phyloP scores from a whole-genome alignment of 306 rosid species.

The Vicia villosa region DNA sequence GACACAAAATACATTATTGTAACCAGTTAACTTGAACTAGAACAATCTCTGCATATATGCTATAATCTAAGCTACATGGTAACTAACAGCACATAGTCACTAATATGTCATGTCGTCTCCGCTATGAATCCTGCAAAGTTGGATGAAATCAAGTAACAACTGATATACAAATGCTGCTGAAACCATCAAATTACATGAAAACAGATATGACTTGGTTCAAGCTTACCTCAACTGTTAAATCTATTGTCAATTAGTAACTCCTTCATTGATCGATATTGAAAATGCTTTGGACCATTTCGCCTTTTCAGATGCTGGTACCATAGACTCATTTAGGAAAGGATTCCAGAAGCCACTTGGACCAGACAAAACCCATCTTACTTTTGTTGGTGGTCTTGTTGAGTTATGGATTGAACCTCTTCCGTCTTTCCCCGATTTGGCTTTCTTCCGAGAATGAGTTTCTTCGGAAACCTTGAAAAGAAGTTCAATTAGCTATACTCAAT shows the following conservation, averaged over 20 bases:
- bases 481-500: constrained; percentile 15
- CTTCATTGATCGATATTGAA: constrained; percentile 36
- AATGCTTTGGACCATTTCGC: constrained; percentile 67
- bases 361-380: constrained; percentile 66
- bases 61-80: constrained; percentile 12
- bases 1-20: constrained; percentile 14
- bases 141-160: constrained; percentile 11
- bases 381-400: constrained; percentile 48
- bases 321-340: constrained; percentile 44
- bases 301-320: constrained; percentile 52
- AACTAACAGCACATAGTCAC: neutral
- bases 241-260: constrained; percentile 3
- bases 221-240: constrained; percentile 34
- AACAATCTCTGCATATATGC: neutral
- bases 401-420: constrained; percentile 29
- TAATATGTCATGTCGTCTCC: too few relatives aligned
- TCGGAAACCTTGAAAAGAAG: constrained; percentile 34
- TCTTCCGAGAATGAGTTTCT: constrained; percentile 33
- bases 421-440: constrained; percentile 21
- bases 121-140: constrained; percentile 33
- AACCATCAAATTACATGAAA: constrained; percentile 18
- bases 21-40: neutral
- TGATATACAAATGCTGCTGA: constrained; percentile 6
- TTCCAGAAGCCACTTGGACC: constrained; percentile 56
- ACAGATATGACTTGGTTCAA: constrained; percentile 8